Conservation (phyloP, 352 stramenopile genomes). For the Pythium apleroticum region DNA sequence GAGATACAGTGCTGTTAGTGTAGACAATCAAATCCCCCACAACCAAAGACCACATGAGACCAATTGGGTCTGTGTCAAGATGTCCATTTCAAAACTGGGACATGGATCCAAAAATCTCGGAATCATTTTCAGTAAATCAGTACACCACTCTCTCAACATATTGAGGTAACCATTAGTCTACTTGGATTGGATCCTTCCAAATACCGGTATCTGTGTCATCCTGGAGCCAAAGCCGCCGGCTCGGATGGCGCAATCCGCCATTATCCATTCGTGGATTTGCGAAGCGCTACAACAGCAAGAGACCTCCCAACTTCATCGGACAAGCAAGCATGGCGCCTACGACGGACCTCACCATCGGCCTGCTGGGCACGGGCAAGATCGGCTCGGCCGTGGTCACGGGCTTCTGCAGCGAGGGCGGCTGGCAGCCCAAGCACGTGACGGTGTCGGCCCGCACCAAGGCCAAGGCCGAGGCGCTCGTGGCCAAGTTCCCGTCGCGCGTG, state of each 20-base stretch:
- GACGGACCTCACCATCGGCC: slow-evolving; percentile 59
- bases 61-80: background rate
- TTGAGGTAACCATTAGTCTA: background rate
- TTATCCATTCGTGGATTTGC: background rate
- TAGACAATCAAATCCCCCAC: background rate
- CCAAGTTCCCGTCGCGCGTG: slow-evolving; percentile 67
- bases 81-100: background rate
- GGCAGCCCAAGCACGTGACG: slow-evolving; percentile 70
- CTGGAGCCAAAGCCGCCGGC: background rate
- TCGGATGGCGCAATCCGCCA: slow-evolving; percentile 1
- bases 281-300: background rate
- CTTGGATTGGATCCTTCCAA: background rate
- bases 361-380: slow-evolving; percentile 87
- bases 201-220: slow-evolving; percentile 3
- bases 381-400: slow-evolving; percentile 78
- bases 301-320: background rate
- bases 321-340: slow-evolving; percentile 44
- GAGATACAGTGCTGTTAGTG: slow-evolving; percentile 6
- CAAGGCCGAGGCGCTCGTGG: slow-evolving; percentile 75
- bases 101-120: slow-evolving; percentile 1
- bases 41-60: background rate
- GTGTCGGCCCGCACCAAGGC: slow-evolving; percentile 71
- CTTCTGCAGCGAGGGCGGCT: slow-evolving; percentile 78
- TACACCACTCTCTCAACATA: background rate
- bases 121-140: background rate